phyloP scores from a whole-genome alignment of 176 grass and related monocot genomes.

The Areca catechu region DNA sequence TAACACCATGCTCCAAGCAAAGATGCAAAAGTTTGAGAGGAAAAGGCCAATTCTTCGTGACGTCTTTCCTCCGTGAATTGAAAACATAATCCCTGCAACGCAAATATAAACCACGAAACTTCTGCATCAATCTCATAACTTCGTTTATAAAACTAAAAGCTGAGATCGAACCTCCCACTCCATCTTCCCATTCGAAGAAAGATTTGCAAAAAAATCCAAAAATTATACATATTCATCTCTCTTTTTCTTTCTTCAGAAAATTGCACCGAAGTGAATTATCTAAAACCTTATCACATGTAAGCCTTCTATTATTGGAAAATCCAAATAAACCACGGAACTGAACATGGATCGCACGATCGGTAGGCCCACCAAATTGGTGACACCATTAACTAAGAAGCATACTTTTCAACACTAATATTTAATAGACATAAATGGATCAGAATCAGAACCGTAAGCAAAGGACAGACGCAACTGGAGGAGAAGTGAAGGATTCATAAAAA shows the following conservation, averaged over 20 bases:
- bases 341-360: background rate
- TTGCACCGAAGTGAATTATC: background rate
- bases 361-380: too few species aligned
- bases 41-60: conserved; percentile 23
- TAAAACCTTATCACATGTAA: conserved; percentile 4
- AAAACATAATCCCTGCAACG: conserved; percentile 26
- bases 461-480: too few species aligned
- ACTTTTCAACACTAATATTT: too few species aligned
- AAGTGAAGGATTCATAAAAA: too few species aligned
- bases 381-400: too few species aligned
- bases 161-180: too few species aligned
- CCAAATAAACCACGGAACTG: conserved; percentile 2
- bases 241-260: too few species aligned
- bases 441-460: too few species aligned
- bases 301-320: background rate
- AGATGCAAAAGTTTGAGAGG: conserved; percentile 11
- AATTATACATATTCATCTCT: too few species aligned
- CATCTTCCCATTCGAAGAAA: too few species aligned
- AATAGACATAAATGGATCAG: too few species aligned
- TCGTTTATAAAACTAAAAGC: background rate
- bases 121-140: background rate
- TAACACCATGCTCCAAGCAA: conserved; percentile 20
- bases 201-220: too few species aligned
- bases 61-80: conserved; percentile 12
- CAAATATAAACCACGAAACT: background rate